Base-by-base conservation (phyloP, 345 rosid genomes). In the Barbarea vulgaris region DNA sequence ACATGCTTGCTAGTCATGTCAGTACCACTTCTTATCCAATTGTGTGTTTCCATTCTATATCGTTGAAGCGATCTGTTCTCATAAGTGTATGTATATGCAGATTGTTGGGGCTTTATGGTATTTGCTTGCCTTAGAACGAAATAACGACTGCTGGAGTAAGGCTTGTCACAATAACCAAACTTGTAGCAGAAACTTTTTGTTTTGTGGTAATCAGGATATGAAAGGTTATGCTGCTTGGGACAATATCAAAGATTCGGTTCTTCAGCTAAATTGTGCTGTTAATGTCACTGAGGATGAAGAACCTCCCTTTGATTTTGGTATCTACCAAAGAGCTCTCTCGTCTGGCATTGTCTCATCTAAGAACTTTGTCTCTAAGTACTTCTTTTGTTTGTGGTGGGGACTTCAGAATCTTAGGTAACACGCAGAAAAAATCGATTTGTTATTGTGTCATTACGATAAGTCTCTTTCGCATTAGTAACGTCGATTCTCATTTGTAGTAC, bases 1-100 rank as follows among this genome's bases (percentile, higher is more conserved):
- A 92, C 87, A 90, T 95, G 97, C 98, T 95, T 59, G 96, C 96
- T 27, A 95, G 99, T 85, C 99, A 95, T 85, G 99, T 92, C 69
- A 92, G 96, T 79, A 51, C 74, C 36, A 19, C n/a, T 31, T 21
- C 56, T 39, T 44, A 30, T 30, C 21, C 18, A 7, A 2, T 7
- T 19, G 6, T 50, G 21, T 24, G 5, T 41, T 2, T 34, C 64
- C 30, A 70, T 46, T 19, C 37, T 4, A 7, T 68, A 25, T 67
- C 2, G 11, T 30, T 22, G 18, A 50, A 19, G 15, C 1, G 17
- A 10, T 44, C 0, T 13, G 42, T 76, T 76, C 39, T 76, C 33
- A 62, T 42, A 19, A 28, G 54, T 37, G 41, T 47, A 6, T 61
- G 41, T 61, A 34, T 60, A 53, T 44, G 77, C 90, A 95, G 99